Percentiles rank a stretch among this genome's conserved stretches.
These are phyloP conservation scores for Arbutus unedo DNA, from an alignment of 148 eudicot genomes.

Conservation along the genomic window DNA sequence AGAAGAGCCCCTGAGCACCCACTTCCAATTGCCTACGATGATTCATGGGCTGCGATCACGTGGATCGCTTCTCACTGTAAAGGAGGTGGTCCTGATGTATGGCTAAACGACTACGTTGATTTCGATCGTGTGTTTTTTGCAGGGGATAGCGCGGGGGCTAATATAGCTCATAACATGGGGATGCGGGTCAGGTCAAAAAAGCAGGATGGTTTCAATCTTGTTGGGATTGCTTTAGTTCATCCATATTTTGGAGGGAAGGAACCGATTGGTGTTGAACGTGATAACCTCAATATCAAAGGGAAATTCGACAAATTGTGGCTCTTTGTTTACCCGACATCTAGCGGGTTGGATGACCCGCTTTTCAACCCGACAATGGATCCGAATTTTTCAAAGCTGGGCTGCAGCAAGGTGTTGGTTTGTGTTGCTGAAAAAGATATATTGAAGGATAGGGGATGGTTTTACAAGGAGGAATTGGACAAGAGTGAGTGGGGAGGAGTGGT, in stretches of 20 bases:
- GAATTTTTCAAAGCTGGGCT: no score
- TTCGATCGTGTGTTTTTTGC: conserved; percentile 28
- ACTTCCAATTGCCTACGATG: conserved; percentile 43
- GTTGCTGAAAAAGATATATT: no score
- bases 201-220: not conserved
- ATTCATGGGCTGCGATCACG: conserved; percentile 41
- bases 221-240: conserved; percentile 32
- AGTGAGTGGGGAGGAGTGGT: conserved; percentile 29
- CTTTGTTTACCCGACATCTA: conserved; percentile 21
- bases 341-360: conserved; percentile 27
- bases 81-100: conserved; percentile 30
- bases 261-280: not conserved
- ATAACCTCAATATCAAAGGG: not conserved
- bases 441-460: conserved; percentile 14
- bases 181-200: conserved; percentile 21
- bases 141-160: conserved; percentile 63
- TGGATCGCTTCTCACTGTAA: conserved; percentile 39
- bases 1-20: no score
- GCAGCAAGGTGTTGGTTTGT: no score
- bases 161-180: conserved; percentile 40
- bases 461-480: not conserved
- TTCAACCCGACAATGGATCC: conserved; percentile 24
- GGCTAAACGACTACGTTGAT: conserved; percentile 42
- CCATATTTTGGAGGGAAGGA: conserved; percentile 32
- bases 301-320: conserved; percentile 14